These are phyloP conservation scores for Penicillium sumatraense DNA, from an alignment of 2,329 filamentous ascomycete species.

Conservation along the genomic window DNA sequence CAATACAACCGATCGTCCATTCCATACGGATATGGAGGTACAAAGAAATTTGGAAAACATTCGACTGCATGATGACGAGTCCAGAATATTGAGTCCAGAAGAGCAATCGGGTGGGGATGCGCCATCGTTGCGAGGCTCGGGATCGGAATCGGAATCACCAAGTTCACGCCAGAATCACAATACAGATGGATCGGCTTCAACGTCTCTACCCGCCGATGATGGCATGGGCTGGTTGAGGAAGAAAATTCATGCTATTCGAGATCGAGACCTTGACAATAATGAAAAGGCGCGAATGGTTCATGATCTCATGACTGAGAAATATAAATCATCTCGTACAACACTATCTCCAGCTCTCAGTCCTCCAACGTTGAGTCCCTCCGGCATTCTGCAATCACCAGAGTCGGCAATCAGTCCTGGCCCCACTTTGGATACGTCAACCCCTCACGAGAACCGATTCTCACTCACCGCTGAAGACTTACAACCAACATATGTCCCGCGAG, in stretches of 20 bases:
- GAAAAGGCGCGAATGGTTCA: constrained; percentile 77
- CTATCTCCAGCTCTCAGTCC: constrained; percentile 23
- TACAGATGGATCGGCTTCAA: constrained; percentile 25
- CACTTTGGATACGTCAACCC: constrained; percentile 31
- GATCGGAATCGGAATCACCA: background rate
- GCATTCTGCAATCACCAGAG: constrained; percentile 36
- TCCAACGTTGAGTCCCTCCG: constrained; percentile 30
- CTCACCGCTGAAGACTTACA: constrained; percentile 61
- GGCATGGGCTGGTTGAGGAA: constrained; percentile 71
- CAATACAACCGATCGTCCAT: background rate
- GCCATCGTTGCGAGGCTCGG: background rate
- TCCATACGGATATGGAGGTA: background rate
- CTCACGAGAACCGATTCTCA: constrained; percentile 42
- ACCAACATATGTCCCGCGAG: constrained; percentile 67
- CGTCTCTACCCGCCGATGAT: constrained; percentile 72
- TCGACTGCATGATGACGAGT: constrained; percentile 3
- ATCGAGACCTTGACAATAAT: constrained; percentile 58
- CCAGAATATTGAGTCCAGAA: no score
- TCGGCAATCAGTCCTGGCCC: constrained; percentile 18
- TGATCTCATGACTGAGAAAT: constrained; percentile 70
- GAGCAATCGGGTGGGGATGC: background rate
- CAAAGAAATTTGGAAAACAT: background rate
- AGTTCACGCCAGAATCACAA: constrained; percentile 4
- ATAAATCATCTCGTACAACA: constrained; percentile 53
- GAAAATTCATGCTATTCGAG: constrained; percentile 71